Conservation (phyloP, 192 early-diverging fungal genomes). For the Coemansia sp. region DNA sequence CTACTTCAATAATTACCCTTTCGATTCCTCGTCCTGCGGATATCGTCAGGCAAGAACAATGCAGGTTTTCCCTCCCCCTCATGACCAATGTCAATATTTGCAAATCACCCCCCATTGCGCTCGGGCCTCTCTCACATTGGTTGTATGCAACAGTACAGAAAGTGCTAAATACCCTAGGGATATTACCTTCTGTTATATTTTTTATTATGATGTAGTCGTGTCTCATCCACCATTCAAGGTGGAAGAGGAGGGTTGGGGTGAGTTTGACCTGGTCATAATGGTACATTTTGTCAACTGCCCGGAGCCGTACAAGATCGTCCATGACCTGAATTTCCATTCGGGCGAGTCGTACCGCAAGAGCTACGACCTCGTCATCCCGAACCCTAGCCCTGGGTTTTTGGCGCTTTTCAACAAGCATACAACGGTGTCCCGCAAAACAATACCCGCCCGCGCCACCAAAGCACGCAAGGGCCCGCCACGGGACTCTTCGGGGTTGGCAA, state of each 20-base stretch:
- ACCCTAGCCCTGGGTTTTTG: slow-evolving; percentile 29
- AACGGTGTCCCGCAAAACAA: slow-evolving; percentile 39
- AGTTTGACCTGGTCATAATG: slow-evolving; percentile 47
- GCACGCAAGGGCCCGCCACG: slow-evolving; percentile 46
- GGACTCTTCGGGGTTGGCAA: slow-evolving; percentile 1
- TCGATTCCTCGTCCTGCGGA: background rate
- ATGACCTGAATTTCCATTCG: slow-evolving; percentile 52
- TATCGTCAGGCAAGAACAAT: background rate
- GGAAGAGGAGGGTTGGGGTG: slow-evolving; percentile 53
- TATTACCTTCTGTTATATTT: background rate
- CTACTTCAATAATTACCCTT: background rate
- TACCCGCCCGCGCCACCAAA: slow-evolving; percentile 37
- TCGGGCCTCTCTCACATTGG: background rate
- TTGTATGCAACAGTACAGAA: background rate
- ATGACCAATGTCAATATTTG: slow-evolving; percentile 2
- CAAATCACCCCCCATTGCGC: background rate
- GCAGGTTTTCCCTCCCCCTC: background rate
- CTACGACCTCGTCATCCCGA: slow-evolving; percentile 25
- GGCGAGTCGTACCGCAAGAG: slow-evolving; percentile 30
- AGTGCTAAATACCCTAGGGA: no score
- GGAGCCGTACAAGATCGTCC: slow-evolving; percentile 30
- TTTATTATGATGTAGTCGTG: slow-evolving; percentile 23
- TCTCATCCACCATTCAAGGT: slow-evolving; percentile 39
- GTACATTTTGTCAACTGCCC: slow-evolving; percentile 37
- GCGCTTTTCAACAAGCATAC: slow-evolving; percentile 36